A percentile compares a stretch with the other conserved stretches of the same genome.
phyloP scores from a whole-genome alignment of 106 monocot genomes.

The Acorus calamus region DNA sequence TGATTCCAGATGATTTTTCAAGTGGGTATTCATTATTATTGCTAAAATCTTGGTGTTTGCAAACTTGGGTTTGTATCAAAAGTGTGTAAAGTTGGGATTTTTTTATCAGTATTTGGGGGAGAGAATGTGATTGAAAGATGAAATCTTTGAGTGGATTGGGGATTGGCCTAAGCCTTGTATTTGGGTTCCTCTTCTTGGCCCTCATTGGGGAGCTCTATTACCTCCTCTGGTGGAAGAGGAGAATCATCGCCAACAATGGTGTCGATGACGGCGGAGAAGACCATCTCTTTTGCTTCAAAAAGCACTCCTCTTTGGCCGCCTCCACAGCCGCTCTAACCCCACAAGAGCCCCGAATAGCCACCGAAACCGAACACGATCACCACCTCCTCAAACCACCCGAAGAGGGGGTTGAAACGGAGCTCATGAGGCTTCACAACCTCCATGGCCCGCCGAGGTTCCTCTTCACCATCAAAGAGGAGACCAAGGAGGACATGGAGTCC shows the following conservation, averaged over 20 bases:
- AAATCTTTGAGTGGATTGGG: slow-evolving; percentile 46
- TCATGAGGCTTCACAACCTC: slow-evolving; percentile 72
- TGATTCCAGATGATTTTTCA: too few relatives aligned
- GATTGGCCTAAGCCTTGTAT: slow-evolving; percentile 42
- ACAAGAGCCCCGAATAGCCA: slow-evolving; percentile 12
- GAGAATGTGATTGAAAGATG: slow-evolving; percentile 20
- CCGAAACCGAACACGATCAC: slow-evolving; percentile 7
- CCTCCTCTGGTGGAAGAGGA: slow-evolving; percentile 72
- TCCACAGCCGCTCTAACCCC: slow-evolving; percentile 39
- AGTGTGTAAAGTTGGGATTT: too few relatives aligned
- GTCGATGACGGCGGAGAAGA: slow-evolving; percentile 16
- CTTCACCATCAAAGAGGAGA: slow-evolving; percentile 96
- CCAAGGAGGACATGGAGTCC: slow-evolving; percentile 76
- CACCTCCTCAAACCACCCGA: slow-evolving; percentile 14
- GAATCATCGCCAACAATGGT: slow-evolving; percentile 13
- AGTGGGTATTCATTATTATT: too few relatives aligned
- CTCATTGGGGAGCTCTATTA: slow-evolving; percentile 59
- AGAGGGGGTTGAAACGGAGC: slow-evolving; percentile 55
- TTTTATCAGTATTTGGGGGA: too few relatives aligned
- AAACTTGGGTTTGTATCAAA: too few relatives aligned
- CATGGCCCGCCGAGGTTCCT: slow-evolving; percentile 64
- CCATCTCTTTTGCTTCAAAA: slow-evolving; percentile 42
- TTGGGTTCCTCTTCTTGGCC: slow-evolving; percentile 42
- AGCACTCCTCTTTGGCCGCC: slow-evolving; percentile 22
- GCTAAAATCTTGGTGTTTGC: too few relatives aligned